phyloP scores from a whole-genome alignment of 148 eudicot species.

The Spergularia marina region DNA sequence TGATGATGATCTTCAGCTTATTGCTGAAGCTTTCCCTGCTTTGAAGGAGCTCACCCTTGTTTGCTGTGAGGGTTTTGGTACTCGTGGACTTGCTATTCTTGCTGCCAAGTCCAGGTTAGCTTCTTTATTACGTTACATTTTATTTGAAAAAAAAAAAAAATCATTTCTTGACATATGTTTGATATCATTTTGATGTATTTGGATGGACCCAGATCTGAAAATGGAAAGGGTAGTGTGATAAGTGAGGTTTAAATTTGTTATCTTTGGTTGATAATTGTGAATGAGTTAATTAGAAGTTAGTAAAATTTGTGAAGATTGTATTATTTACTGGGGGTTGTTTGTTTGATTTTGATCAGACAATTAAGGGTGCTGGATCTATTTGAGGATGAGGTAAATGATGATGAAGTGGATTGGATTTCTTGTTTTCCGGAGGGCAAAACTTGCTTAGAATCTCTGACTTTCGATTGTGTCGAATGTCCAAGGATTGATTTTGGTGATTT shows the following conservation, averaged over 20 bases:
- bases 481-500: slow-evolving; percentile 49
- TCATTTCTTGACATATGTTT: too few relatives aligned
- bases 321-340: neutral
- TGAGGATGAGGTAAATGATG: slow-evolving; percentile 66
- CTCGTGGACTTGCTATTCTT: slow-evolving; percentile 56
- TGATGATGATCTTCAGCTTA: slow-evolving; percentile 48
- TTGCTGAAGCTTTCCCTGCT: slow-evolving; percentile 34
- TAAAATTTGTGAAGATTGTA: neutral
- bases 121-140: neutral
- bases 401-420: slow-evolving; percentile 79
- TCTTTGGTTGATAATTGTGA: neutral
- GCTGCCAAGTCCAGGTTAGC: slow-evolving; percentile 56
- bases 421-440: slow-evolving; percentile 61
- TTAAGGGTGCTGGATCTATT: slow-evolving; percentile 76
- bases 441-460: slow-evolving; percentile 60
- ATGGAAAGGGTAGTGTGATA: neutral
- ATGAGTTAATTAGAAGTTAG: neutral
- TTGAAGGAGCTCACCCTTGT: slow-evolving; percentile 60
- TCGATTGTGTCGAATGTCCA: slow-evolving; percentile 68
- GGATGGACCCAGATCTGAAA: slow-evolving; percentile 23
- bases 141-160: too few relatives aligned
- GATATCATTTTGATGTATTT: too few relatives aligned
- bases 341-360: slow-evolving; percentile 38
- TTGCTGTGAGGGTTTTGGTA: slow-evolving; percentile 72
- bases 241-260: neutral